Conservation (phyloP, 176 grass and related monocot genomes). For the Cenchrus americanus region DNA sequence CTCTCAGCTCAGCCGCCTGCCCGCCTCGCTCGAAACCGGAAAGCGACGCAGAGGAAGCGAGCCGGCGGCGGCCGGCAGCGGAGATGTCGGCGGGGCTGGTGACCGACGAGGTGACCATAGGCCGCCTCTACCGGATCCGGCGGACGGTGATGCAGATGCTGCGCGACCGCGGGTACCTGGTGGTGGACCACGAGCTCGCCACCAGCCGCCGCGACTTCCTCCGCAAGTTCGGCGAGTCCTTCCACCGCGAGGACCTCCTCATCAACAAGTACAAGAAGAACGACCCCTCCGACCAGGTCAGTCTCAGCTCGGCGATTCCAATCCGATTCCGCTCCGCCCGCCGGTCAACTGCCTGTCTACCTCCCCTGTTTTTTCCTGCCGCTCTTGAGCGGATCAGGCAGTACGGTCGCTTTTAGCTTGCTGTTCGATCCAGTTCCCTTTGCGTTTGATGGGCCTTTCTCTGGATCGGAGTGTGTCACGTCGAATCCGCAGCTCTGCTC, state of each 20-base stretch:
- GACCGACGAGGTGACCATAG: slow-evolving; percentile 55
- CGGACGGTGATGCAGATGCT: slow-evolving; percentile 98
- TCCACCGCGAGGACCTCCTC: slow-evolving; percentile 84
- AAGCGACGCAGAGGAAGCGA: slow-evolving; percentile 4
- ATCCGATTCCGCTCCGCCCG: not conserved
- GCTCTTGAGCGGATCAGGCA: slow-evolving; percentile 7
- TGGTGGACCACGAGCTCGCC: slow-evolving; percentile 83
- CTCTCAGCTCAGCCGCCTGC: not conserved
- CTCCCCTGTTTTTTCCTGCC: slow-evolving; percentile 16
- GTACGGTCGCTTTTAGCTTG: not conserved
- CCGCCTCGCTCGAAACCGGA: slow-evolving; percentile 9
- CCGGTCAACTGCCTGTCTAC: slow-evolving; percentile 13
- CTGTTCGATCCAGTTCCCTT: slow-evolving; percentile 36
- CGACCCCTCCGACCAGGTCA: slow-evolving; percentile 77
- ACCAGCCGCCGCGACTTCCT: slow-evolving; percentile 69
- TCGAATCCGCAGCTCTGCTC: not conserved
- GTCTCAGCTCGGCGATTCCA: not conserved
- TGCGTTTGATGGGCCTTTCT: not conserved
- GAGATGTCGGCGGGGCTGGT: slow-evolving; percentile 50
- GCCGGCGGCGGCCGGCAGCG: not conserved
- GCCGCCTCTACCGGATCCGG: slow-evolving; percentile 75
- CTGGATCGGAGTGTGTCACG: not conserved
- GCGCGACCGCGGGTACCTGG: slow-evolving; percentile 84
- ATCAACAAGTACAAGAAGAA: slow-evolving; percentile 96
- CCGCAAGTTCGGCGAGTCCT: slow-evolving; percentile 79